Base-by-base conservation (phyloP, 768 basidiomycete genomes). In the Lactarius deliciosus region DNA sequence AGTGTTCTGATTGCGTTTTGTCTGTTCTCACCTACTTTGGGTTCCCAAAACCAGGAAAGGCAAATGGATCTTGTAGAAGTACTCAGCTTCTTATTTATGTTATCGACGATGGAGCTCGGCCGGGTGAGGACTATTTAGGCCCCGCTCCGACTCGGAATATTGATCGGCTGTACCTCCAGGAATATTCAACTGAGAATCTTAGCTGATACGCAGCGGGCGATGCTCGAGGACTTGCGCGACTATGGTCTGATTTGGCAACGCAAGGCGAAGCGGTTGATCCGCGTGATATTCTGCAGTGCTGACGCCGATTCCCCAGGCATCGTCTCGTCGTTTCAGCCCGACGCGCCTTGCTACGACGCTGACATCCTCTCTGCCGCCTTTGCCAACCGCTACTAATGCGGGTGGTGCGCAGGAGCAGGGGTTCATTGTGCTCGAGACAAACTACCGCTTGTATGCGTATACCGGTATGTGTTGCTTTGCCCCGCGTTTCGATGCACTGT, bases 361-460 rank as follows among this genome's bases (percentile, higher is more conserved):
- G 70, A 97, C 96, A 57, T 96, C 95, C 18, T 93, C 92, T 60
- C 88, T 91, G 28, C 90, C 92, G 34, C 87, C 89, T 7, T 80
- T 92, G 73, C 89, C 89, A 67, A 86, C 85, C 61, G 84, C 84
- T 53, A 80, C 81, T 61, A 76, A 75, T 64, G 80, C 86, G 13
- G 82, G 82, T 57, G 84, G 84, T 55, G 83, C 84, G 38, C 81
- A 87, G 70, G 78, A 82, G 73, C 87, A 96, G 76, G 94, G 96
- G 16, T 98, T 97, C 80, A 90, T 98, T 71, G 88, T 98, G 71
- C 83, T 99, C 53, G 97, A 99, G 80, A 98, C 97, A 22, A 98
- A 99, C 79, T 98, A 98, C 80, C 90, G 95, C 71, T 79, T 99
- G 69, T 99, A 98, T 75, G 97, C 97, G 5, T 99, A 99, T 77